A percentile compares a stretch with the other conserved stretches of the same genome.
These are phyloP conservation scores for Schwanniomyces etchellsii DNA, from an alignment of 1,139 yeast species.

Conservation along the genomic window DNA sequence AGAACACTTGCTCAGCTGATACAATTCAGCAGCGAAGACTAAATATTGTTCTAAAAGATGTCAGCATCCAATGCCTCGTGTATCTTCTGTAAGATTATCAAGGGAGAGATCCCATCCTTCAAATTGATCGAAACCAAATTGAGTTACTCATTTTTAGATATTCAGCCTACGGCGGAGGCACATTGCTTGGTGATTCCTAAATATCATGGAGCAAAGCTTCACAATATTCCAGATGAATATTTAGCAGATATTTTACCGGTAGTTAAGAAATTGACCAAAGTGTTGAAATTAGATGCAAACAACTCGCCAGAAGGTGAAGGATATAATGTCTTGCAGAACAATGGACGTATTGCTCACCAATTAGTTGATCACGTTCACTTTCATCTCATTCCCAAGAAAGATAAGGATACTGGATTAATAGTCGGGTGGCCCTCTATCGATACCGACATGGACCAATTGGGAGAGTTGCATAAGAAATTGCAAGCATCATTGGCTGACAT, in stretches of 20 bases:
- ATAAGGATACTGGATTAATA: constrained; percentile 61
- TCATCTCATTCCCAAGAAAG: constrained; percentile 88
- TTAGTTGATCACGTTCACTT: constrained; percentile 93
- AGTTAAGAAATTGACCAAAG: constrained; percentile 76
- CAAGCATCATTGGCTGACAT: constrained; percentile 36
- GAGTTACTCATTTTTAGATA: constrained; percentile 81
- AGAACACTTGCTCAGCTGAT: constrained; percentile 2
- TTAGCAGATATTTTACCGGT: constrained; percentile 80
- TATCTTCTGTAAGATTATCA: constrained; percentile 87
- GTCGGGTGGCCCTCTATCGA: constrained; percentile 92
- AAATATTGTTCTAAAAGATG: constrained; percentile 10
- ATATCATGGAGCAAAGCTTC: constrained; percentile 86
- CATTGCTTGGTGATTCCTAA: constrained; percentile 89
- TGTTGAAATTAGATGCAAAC: constrained; percentile 55
- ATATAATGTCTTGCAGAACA: constrained; percentile 86
- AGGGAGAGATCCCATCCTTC: constrained; percentile 90
- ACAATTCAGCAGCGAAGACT: neutral
- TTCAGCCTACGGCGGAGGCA: constrained; percentile 85
- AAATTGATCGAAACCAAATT: constrained; percentile 79
- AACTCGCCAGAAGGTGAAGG: constrained; percentile 65
- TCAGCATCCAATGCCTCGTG: constrained; percentile 49
- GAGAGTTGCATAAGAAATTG: constrained; percentile 59
- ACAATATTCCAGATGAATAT: constrained; percentile 87
- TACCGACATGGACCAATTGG: constrained; percentile 66
- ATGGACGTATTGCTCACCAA: constrained; percentile 92